Evolutionary conservation across 2,329 filamentous ascomycete genomes (phyloP).

Genomic region (Neospermospora avenae): DNA sequence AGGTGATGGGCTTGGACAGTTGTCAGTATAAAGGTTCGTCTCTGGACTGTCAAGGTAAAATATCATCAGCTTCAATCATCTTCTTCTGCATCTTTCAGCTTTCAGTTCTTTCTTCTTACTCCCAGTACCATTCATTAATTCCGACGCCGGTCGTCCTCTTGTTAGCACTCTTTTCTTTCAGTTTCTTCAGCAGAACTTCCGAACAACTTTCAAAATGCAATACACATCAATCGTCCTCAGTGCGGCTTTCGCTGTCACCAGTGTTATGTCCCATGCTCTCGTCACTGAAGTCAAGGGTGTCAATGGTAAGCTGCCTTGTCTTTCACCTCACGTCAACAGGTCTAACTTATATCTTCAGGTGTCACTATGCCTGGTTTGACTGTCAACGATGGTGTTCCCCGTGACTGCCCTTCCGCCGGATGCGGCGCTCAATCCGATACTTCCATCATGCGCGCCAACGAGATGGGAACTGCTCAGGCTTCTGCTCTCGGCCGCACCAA

Average conservation of each 20-base stretch:
- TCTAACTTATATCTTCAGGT: constrained; percentile 5
- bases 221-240: constrained; percentile 42
- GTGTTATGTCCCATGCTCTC: constrained; percentile 53
- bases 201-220: constrained; percentile 38
- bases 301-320: constrained; percentile 44
- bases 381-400: constrained; percentile 63
- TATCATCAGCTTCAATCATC: constrained; percentile 9
- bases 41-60: neutral
- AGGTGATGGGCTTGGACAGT: neutral
- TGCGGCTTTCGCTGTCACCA: constrained; percentile 40
- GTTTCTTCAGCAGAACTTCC: constrained; percentile 4
- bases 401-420: constrained; percentile 58
- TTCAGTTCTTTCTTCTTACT: neutral
- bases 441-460: constrained; percentile 62
- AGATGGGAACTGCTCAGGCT: constrained; percentile 53
- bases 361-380: constrained; percentile 19
- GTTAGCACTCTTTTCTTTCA: neutral
- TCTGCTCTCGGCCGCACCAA: constrained; percentile 62
- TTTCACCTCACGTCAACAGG: neutral
- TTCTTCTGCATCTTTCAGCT: neutral
- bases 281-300: constrained; percentile 52
- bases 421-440: constrained; percentile 67
- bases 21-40: constrained; percentile 2
- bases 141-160: constrained; percentile 3
- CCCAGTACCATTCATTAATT: constrained; percentile 5